Evolutionary conservation across 805 yeast species (phyloP).

Genomic region (Myxozyma sirexii): DNA sequence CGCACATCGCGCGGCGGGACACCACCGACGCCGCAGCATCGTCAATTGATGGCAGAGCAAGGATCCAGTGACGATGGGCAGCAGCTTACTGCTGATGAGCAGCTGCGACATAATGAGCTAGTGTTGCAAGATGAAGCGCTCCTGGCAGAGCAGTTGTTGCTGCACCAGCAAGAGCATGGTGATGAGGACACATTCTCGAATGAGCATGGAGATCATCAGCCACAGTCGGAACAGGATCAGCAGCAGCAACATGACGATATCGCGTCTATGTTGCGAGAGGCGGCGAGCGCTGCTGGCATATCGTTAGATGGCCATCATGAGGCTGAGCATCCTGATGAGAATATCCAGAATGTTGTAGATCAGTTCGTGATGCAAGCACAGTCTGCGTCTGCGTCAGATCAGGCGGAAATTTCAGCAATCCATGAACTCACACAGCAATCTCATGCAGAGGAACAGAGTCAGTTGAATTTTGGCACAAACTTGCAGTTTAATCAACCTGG

Average conservation of each 20-base stretch:
- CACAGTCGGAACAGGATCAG: neutral
- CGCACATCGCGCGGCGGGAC: constrained; percentile 11
- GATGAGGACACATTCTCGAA: neutral
- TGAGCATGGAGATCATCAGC: neutral
- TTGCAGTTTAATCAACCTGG: neutral
- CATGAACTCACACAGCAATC: neutral
- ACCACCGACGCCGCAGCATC: neutral
- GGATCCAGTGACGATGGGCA: neutral
- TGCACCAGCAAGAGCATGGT: neutral
- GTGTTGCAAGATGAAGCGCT: neutral
- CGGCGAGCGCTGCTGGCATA: constrained; percentile 7
- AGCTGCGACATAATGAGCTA: neutral
- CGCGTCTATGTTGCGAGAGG: constrained; percentile 5
- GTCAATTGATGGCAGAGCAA: neutral
- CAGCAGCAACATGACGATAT: neutral
- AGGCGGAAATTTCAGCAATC: neutral
- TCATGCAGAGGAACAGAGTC: neutral
- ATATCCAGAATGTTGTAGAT: constrained; percentile 2
- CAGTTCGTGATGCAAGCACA: neutral
- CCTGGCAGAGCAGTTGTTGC: neutral
- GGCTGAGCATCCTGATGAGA: neutral
- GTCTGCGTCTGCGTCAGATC: neutral
- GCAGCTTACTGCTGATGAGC: neutral
- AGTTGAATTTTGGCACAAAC: neutral
- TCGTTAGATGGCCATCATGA: neutral